phyloP scores from a whole-genome alignment of 495 filamentous ascomycete species.

The Penicillium chermesinum region DNA sequence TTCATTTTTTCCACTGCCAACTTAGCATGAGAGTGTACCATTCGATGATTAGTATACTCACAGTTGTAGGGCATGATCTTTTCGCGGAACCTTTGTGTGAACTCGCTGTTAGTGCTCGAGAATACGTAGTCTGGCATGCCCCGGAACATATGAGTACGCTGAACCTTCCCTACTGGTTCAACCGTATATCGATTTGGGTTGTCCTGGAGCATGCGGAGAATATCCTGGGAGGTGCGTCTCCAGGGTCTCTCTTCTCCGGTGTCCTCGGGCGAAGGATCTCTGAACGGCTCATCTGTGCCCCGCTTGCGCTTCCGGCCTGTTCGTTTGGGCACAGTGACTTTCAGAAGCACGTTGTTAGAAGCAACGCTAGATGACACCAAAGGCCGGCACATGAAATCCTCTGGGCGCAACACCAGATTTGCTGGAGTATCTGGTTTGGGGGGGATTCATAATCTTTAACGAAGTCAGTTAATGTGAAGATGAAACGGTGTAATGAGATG shows the following conservation, averaged over 20 bases:
- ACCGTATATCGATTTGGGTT: conserved; percentile 66
- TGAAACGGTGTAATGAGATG: neutral
- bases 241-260: conserved; percentile 7
- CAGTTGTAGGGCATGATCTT: conserved; percentile 60
- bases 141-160: conserved; percentile 82
- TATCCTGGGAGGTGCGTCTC: conserved; percentile 28
- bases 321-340: conserved; percentile 79
- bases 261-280: conserved; percentile 12
- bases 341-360: conserved; percentile 78
- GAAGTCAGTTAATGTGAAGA: conserved; percentile 8
- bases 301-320: conserved; percentile 80
- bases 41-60: conserved; percentile 23
- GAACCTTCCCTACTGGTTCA: conserved; percentile 66
- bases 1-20: conserved; percentile 60
- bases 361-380: conserved; percentile 62
- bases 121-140: conserved; percentile 78
- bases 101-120: conserved; percentile 53
- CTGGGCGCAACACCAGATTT: conserved; percentile 62
- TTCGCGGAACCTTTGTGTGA: conserved; percentile 62
- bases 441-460: conserved; percentile 39
- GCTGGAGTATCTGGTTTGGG: conserved; percentile 38
- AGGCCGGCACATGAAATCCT: conserved; percentile 71
- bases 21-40: neutral
- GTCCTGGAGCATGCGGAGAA: conserved; percentile 66
- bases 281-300: conserved; percentile 63